These are phyloP conservation scores for Achaetomiella virescens DNA, from an alignment of 495 filamentous ascomycete genomes.

Conservation along the genomic window DNA sequence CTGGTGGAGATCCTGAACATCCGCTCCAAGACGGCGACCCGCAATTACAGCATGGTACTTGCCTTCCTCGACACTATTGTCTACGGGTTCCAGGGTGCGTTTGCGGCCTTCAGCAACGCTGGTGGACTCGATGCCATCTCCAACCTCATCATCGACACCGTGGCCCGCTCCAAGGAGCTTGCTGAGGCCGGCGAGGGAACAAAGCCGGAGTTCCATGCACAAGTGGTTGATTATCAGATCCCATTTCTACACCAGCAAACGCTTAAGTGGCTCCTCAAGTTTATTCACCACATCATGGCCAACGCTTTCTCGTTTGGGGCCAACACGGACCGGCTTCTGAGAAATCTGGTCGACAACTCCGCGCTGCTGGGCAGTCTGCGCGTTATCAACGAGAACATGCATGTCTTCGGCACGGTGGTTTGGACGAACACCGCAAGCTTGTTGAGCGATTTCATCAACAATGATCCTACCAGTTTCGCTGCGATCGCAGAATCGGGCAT, in stretches of 20 bases:
- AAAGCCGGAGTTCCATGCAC: slow-evolving; percentile 67
- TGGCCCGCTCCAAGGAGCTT: slow-evolving; percentile 60
- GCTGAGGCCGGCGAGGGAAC: slow-evolving; percentile 66
- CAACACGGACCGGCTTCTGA: slow-evolving; percentile 78
- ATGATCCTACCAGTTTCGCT: slow-evolving; percentile 95
- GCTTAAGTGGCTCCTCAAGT: slow-evolving; percentile 88
- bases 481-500: slow-evolving; percentile 92
- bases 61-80: slow-evolving; percentile 81
- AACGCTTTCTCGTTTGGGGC: slow-evolving; percentile 60
- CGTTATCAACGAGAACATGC: slow-evolving; percentile 70
- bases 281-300: slow-evolving; percentile 91
- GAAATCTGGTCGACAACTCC: slow-evolving; percentile 92
- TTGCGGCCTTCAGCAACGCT: slow-evolving; percentile 68
- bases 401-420: slow-evolving; percentile 77
- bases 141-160: slow-evolving; percentile 74
- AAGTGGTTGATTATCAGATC: slow-evolving; percentile 83
- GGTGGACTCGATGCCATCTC: slow-evolving; percentile 83
- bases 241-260: slow-evolving; percentile 88
- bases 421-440: slow-evolving; percentile 92
- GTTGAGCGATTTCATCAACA: slow-evolving; percentile 94
- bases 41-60: slow-evolving; percentile 72
- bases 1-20: slow-evolving; percentile 84
- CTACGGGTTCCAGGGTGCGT: slow-evolving; percentile 72
- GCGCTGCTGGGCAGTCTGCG: slow-evolving; percentile 71
- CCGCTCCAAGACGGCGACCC: slow-evolving; percentile 73